Conservation (phyloP, 345 rosid genomes). For the Triadica sebifera region DNA sequence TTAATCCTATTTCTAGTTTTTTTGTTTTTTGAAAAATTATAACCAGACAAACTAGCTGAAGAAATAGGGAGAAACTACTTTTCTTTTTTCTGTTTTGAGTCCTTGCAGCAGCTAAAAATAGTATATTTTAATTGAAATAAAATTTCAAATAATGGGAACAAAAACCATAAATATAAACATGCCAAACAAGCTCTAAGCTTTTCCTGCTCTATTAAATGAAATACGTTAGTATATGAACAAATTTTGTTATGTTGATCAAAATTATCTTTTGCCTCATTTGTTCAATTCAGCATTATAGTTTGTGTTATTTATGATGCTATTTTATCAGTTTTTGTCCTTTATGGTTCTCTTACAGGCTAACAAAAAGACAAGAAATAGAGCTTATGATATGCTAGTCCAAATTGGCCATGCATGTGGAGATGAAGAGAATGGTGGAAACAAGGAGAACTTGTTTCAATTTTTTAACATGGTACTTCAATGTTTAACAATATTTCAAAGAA, state of each 20-base stretch:
- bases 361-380: slow-evolving; percentile 89
- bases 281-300: not conserved
- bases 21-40: not conserved
- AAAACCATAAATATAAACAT: not conserved
- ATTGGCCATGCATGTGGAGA: slow-evolving; percentile 91
- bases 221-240: too few species aligned
- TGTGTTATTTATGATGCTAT: not conserved
- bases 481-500: not conserved
- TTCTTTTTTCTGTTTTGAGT: not conserved
- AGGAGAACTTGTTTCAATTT: slow-evolving; percentile 64
- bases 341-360: slow-evolving; percentile 54
- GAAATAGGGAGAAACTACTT: not conserved
- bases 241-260: not conserved
- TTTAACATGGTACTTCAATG: slow-evolving; percentile 65
- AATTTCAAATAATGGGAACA: not conserved
- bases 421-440: slow-evolving; percentile 77
- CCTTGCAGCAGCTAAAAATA: not conserved
- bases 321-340: slow-evolving; percentile 1
- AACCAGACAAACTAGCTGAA: not conserved
- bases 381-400: slow-evolving; percentile 89
- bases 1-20: not conserved
- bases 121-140: not conserved
- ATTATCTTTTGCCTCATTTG: not conserved
- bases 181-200: too few species aligned
- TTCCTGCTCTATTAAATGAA: too few species aligned